These are phyloP conservation scores for Trichoderma arundinaceum DNA, from an alignment of 2,329 filamentous ascomycete genomes.

Conservation along the genomic window DNA sequence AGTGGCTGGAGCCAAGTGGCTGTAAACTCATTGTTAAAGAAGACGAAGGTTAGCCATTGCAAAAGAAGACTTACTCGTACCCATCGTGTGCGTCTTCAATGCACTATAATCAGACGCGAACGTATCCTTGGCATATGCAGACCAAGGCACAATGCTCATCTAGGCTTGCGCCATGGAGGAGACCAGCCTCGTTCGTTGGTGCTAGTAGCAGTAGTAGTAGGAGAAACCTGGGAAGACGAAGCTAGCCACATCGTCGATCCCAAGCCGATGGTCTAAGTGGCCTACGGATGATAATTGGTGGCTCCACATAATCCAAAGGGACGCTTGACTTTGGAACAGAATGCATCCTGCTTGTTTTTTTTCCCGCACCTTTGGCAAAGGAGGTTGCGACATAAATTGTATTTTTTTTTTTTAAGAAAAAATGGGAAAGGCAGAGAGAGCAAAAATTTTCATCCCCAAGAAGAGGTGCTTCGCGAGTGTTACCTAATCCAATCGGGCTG, in stretches of 20 bases:
- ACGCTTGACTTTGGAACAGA: not conserved
- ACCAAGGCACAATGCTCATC: not conserved
- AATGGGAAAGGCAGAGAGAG: not conserved
- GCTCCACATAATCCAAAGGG: not conserved
- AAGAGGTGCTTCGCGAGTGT: not conserved
- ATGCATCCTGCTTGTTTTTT: slow-evolving; percentile 8
- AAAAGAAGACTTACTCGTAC: too few relatives aligned
- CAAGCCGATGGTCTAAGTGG: not conserved
- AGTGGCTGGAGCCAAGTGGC: not conserved
- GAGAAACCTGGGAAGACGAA: not conserved
- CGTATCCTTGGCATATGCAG: not conserved
- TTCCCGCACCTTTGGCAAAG: not conserved
- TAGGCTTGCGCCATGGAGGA: not conserved
- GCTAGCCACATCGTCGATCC: slow-evolving; percentile 17
- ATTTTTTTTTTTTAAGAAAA: too few relatives aligned
- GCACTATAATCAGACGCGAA: too few relatives aligned
- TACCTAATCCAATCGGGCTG: slow-evolving; percentile 8
- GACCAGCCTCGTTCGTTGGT: not conserved
- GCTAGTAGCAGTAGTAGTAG: not conserved
- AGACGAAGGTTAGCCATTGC: too few relatives aligned
- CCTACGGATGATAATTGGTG: not conserved
- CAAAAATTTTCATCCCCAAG: not conserved
- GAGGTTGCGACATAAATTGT: not conserved
- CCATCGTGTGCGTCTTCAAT: too few relatives aligned
- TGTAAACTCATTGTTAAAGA: not conserved